These are phyloP conservation scores for Scenedesmus sp. DNA, from an alignment of 163 green algal species.

Conservation along the genomic window DNA sequence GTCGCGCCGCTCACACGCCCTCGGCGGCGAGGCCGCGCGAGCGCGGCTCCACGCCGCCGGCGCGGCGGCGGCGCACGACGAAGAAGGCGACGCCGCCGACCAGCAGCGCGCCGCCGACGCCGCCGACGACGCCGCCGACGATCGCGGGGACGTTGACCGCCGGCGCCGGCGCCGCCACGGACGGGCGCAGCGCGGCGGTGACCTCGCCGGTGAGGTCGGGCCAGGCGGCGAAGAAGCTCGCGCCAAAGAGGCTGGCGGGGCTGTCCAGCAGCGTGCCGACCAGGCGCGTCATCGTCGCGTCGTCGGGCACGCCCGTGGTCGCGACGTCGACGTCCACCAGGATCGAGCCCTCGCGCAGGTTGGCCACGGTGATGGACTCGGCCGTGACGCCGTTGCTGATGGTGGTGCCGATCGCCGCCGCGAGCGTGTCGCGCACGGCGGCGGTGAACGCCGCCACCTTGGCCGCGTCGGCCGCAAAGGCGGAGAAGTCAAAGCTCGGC, in stretches of 20 bases:
- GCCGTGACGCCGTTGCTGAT: constrained; percentile 6
- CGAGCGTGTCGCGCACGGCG: neutral
- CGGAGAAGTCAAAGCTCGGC: neutral
- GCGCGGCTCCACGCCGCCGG: no score
- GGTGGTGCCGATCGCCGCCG: neutral
- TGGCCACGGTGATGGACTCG: neutral
- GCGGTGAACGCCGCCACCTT: constrained; percentile 4
- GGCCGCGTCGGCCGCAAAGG: constrained; percentile 1
- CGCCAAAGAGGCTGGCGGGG: neutral
- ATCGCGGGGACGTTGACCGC: no score
- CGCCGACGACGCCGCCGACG: no score
- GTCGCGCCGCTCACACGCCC: no score
- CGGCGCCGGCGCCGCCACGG: no score
- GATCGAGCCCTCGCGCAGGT: constrained; percentile 26
- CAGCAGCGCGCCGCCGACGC: no score
- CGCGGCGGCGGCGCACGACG: no score
- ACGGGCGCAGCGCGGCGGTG: no score
- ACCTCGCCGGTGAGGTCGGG: no score
- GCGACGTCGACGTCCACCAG: neutral
- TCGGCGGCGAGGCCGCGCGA: no score
- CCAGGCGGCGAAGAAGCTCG: no score
- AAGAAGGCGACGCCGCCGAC: no score
- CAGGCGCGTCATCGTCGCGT: neutral
- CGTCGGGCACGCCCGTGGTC: neutral
- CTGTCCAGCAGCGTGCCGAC: neutral